Percentiles rank a stretch among this genome's conserved stretches.
phyloP scores from a whole-genome alignment of 495 filamentous ascomycete genomes.

The Talaromyces ruber region DNA sequence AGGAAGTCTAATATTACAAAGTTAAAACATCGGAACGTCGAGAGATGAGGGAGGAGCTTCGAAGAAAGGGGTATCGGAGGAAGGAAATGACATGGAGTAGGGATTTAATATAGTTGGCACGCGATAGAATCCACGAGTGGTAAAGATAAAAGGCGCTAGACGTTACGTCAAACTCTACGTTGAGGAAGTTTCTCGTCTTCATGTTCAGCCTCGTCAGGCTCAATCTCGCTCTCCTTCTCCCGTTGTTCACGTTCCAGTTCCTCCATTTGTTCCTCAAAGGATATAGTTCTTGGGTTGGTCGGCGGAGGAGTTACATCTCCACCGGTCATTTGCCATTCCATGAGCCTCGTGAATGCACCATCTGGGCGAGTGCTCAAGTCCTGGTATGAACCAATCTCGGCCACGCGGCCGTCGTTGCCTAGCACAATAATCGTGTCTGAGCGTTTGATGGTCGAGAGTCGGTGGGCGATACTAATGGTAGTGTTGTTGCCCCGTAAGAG shows the following conservation, averaged over 20 bases:
- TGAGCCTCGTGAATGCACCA: constrained; percentile 85
- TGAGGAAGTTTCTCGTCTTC: background rate
- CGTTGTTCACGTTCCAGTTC: constrained; percentile 24
- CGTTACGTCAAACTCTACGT: background rate
- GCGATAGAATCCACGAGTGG: background rate
- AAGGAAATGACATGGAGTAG: background rate
- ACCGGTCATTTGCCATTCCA: constrained; percentile 98
- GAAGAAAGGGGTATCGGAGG: background rate
- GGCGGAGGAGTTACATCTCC: constrained; percentile 45
- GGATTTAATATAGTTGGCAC: background rate
- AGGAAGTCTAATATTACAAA: background rate
- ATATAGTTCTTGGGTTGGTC: constrained; percentile 10
- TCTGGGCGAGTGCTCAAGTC: constrained; percentile 61
- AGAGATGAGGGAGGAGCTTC: background rate
- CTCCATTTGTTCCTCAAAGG: constrained; percentile 25
- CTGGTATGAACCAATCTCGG: constrained; percentile 78
- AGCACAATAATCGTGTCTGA: constrained; percentile 90
- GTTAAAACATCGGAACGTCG: background rate
- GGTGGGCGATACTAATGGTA: constrained; percentile 94
- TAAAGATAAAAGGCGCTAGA: background rate
- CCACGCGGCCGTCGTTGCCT: constrained; percentile 72
- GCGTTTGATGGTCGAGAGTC: constrained; percentile 91
- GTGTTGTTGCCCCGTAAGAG: constrained; percentile 82
- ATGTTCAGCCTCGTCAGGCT: constrained; percentile 5
- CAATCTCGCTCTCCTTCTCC: constrained; percentile 17